Conservation (phyloP, 495 filamentous ascomycete genomes). For the Penicillium lividum region DNA sequence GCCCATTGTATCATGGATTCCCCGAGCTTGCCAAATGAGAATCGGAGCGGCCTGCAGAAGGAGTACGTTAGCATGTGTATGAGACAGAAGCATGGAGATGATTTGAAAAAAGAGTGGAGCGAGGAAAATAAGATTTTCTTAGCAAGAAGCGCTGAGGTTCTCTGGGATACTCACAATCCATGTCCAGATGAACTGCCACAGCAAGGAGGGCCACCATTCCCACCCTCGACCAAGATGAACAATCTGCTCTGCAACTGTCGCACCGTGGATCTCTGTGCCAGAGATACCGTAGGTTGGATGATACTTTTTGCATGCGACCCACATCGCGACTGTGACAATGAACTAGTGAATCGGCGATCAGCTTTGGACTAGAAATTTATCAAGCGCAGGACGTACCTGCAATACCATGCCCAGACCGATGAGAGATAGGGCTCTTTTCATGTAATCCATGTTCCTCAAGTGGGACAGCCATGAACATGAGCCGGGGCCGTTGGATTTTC, state of each 20-base stretch:
- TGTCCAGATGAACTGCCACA: constrained; percentile 17
- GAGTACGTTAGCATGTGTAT: neutral
- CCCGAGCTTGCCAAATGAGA: constrained; percentile 9
- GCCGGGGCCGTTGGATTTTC: neutral
- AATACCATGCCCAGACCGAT: constrained; percentile 14
- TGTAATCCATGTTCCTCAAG: constrained; percentile 12
- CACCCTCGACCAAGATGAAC: constrained; percentile 9
- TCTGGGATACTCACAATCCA: constrained; percentile 11
- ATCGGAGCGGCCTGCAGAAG: constrained; percentile 12
- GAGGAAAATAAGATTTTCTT: too few relatives aligned
- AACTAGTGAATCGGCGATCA: constrained; percentile 1
- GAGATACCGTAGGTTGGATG: constrained; percentile 15
- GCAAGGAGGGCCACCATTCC: constrained; percentile 16
- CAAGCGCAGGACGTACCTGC: constrained; percentile 4
- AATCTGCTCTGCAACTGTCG: constrained; percentile 6
- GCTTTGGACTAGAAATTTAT: neutral
- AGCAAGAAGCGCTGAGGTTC: too few relatives aligned
- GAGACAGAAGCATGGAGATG: too few relatives aligned
- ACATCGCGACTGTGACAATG: constrained; percentile 13
- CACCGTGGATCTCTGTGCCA: constrained; percentile 10
- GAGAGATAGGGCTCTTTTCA: constrained; percentile 4
- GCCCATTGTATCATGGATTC: constrained; percentile 15
- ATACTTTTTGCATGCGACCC: constrained; percentile 14
- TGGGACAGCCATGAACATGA: constrained; percentile 3
- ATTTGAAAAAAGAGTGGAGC: too few relatives aligned